Evolutionary conservation across 331 rosid species (phyloP).

Genomic region (Quercus tomentella): DNA sequence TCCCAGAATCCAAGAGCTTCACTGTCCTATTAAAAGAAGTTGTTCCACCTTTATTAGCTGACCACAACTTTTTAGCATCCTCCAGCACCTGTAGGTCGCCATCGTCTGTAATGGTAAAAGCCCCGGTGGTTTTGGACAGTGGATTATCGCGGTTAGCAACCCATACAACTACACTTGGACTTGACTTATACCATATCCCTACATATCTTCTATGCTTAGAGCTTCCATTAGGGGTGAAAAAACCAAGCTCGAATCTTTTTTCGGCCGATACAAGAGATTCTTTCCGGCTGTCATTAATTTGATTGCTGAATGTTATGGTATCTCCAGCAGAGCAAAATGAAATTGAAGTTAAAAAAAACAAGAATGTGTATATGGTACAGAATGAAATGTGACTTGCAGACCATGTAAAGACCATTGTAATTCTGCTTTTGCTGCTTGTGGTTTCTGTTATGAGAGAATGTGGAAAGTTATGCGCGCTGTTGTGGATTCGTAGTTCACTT

Average conservation of each 20-base stretch:
- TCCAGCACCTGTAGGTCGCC: constrained; percentile 18
- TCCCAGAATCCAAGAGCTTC: constrained; percentile 53
- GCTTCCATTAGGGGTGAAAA: constrained; percentile 21
- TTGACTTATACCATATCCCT: constrained; percentile 43
- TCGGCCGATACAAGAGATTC: constrained; percentile 35
- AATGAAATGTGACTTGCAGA: too few relatives aligned
- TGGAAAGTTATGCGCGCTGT: too few relatives aligned
- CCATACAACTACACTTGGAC: constrained; percentile 46
- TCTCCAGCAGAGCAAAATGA: constrained; percentile 15
- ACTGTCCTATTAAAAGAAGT: constrained; percentile 4
- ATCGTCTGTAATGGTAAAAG: neutral
- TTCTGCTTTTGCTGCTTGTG: too few relatives aligned
- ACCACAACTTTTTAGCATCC: constrained; percentile 15
- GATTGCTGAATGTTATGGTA: neutral
- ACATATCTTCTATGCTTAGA: constrained; percentile 11
- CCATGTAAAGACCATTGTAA: too few relatives aligned
- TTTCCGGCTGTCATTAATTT: neutral
- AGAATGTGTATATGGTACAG: too few relatives aligned
- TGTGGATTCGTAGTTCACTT: too few relatives aligned
- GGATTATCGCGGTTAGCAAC: constrained; percentile 57
- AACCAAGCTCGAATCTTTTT: constrained; percentile 35
- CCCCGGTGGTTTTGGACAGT: constrained; percentile 8
- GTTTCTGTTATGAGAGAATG: too few relatives aligned
- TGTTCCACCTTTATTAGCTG: constrained; percentile 8
- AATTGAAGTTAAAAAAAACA: neutral